phyloP scores from a whole-genome alignment of 495 filamentous ascomycete species.

The Bacidia gigantensis region DNA sequence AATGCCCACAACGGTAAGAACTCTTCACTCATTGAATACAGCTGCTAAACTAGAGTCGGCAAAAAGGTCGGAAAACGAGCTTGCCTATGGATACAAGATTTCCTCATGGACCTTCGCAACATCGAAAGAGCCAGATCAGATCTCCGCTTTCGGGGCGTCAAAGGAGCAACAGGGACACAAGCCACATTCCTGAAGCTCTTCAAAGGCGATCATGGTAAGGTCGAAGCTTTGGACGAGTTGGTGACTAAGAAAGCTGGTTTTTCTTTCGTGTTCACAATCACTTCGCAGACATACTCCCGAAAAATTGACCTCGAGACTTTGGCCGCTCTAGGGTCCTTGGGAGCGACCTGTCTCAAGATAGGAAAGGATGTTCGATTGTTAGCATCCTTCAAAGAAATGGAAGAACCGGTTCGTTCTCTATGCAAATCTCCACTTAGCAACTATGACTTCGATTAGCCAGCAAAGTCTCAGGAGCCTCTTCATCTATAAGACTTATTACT shows the following conservation, averaged over 20 bases:
- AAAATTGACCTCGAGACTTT: constrained; percentile 74
- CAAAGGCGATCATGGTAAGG: constrained; percentile 61
- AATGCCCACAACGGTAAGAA: constrained; percentile 72
- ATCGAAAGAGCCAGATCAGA: constrained; percentile 60
- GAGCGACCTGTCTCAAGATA: constrained; percentile 36
- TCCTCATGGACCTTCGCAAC: constrained; percentile 74
- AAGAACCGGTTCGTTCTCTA: too few relatives aligned
- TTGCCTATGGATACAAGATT: constrained; percentile 74
- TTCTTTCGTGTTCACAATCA: constrained; percentile 52
- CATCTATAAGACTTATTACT: too few relatives aligned
- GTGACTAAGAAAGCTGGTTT: constrained; percentile 82
- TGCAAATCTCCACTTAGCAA: too few relatives aligned
- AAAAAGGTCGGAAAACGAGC: constrained; percentile 71
- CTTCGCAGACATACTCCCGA: constrained; percentile 68
- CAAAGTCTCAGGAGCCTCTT: too few relatives aligned
- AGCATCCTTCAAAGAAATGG: constrained; percentile 29
- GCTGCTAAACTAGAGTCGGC: too few relatives aligned
- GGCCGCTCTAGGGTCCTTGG: constrained; percentile 71
- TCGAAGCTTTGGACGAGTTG: constrained; percentile 56
- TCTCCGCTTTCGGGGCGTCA: constrained; percentile 71
- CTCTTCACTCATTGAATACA: too few relatives aligned
- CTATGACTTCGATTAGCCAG: too few relatives aligned
- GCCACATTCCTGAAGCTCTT: constrained; percentile 60
- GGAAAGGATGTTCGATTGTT: constrained; percentile 62
- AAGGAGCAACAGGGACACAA: constrained; percentile 67